Percentiles rank a stretch among this genome's conserved stretches.
phyloP scores from a whole-genome alignment of 257 asterid species.

The Solanum gandarillasii region DNA sequence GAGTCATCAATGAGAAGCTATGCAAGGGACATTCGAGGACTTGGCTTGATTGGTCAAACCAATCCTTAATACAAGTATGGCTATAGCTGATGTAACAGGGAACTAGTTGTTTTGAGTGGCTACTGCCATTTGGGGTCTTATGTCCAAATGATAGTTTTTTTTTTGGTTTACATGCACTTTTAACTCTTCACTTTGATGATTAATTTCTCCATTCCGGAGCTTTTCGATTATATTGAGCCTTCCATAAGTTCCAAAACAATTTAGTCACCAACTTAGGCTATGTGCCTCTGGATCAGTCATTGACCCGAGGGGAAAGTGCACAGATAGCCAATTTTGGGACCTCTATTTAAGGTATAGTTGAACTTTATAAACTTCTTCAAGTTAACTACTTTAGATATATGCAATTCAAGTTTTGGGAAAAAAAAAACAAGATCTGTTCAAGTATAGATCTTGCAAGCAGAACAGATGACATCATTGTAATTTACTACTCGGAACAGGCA shows the following conservation, averaged over 20 bases:
- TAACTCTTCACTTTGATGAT: neutral
- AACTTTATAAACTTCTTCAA: neutral
- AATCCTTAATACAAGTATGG: neutral
- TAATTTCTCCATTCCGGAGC: neutral
- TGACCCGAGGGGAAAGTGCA: neutral
- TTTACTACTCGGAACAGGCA: neutral
- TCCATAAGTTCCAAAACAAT: neutral
- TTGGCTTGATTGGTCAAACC: no score
- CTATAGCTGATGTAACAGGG: neutral
- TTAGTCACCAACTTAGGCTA: neutral
- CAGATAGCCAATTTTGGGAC: neutral
- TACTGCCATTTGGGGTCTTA: neutral
- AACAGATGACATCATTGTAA: neutral
- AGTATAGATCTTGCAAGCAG: neutral
- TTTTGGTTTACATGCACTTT: neutral
- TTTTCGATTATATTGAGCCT: neutral
- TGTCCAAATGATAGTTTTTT: neutral
- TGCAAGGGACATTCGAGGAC: neutral
- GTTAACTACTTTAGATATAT: neutral
- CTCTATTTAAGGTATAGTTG: neutral
- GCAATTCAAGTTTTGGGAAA: neutral
- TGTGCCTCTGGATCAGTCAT: neutral
- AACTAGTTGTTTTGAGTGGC: neutral
- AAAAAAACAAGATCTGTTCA: neutral
- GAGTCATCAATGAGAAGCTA: neutral